These are phyloP conservation scores for Pseudocercospora cruenta DNA, from an alignment of 2,329 filamentous ascomycete genomes.

Conservation along the genomic window DNA sequence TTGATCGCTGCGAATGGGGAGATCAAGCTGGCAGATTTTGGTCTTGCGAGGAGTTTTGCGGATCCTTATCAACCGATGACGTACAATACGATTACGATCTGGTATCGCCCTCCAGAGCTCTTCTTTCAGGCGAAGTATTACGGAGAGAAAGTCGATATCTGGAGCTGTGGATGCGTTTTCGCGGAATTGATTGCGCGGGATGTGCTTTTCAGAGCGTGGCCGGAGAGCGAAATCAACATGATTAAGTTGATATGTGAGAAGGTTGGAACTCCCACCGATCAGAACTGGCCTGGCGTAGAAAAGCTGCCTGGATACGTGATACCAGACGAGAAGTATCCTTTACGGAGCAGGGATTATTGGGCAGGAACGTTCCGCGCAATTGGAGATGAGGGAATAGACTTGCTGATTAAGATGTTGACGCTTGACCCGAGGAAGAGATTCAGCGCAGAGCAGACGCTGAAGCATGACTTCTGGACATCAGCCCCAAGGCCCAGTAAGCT, in stretches of 20 bases:
- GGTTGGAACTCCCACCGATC: constrained; percentile 88
- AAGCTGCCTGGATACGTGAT: constrained; percentile 80
- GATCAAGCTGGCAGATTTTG: constrained; percentile 96
- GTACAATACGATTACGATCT: constrained; percentile 90
- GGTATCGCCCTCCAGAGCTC: constrained; percentile 94
- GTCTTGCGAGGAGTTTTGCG: constrained; percentile 84
- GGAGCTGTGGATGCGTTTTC: constrained; percentile 91
- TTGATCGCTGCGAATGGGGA: constrained; percentile 91
- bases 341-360: constrained; percentile 72
- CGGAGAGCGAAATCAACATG: constrained; percentile 84
- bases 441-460: constrained; percentile 74
- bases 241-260: constrained; percentile 80
- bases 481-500: constrained; percentile 83
- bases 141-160: constrained; percentile 87
- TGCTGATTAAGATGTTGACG: constrained; percentile 81
- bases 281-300: constrained; percentile 91
- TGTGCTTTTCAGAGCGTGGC: constrained; percentile 72
- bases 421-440: constrained; percentile 86
- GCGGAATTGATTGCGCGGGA: constrained; percentile 84
- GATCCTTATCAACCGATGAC: constrained; percentile 89
- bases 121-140: constrained; percentile 90
- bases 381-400: constrained; percentile 80
- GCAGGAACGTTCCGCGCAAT: constrained; percentile 76
- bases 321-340: constrained; percentile 61
- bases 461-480: constrained; percentile 82